Evolutionary conservation across 2,329 filamentous ascomycete genomes (phyloP), one percentile per base, ranked within the genome.

Genomic region (Lecanicillium sp.): DNA sequence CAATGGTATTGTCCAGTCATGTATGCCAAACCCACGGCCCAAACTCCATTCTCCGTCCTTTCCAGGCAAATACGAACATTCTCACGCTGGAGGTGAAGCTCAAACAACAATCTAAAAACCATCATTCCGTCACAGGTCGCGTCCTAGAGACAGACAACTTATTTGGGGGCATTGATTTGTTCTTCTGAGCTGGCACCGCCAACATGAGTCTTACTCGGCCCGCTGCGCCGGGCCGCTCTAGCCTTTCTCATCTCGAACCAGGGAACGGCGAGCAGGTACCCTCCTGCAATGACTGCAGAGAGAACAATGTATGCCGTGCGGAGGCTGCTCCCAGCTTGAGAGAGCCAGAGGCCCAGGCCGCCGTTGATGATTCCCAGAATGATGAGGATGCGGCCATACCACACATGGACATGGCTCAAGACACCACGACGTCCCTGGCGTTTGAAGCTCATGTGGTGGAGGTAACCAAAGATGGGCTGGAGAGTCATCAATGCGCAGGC

Each of bases 311-410:
- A 85, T 0, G 73, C 75, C 40, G 78, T 70, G 44, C 76, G 61
- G 37, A 73, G 72, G 10, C 60, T 57, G 3, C 52, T 62, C 1
- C 63, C 54, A 1, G 71, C 69, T 14, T 55, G 52, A 1, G 75
- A 68, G 14, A 82, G 66, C 53, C 73, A 52, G 23, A 86, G 64
- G 3, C 82, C 82, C 4, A 85, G 62, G 0, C 81, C 82, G 48
- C 81, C 82, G 56, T 85, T 85, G 55, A 84, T 60, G 37, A 84
- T 68, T 21, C 78, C 81, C 3, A 84, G 59, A 15, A 77, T 48
- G 53, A 86, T 76, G 36, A 84, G 61, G 2, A 66, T 56, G 15
- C 81, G 73, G 11, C 82, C 82, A 56, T 74, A 81, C 78, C 79
- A 84, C 54, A 83, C 75, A 58, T 86, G 82, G 1, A 67, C 58